Conservation (phyloP, 2,329 filamentous ascomycete genomes). For the Colletotrichum lentis region DNA sequence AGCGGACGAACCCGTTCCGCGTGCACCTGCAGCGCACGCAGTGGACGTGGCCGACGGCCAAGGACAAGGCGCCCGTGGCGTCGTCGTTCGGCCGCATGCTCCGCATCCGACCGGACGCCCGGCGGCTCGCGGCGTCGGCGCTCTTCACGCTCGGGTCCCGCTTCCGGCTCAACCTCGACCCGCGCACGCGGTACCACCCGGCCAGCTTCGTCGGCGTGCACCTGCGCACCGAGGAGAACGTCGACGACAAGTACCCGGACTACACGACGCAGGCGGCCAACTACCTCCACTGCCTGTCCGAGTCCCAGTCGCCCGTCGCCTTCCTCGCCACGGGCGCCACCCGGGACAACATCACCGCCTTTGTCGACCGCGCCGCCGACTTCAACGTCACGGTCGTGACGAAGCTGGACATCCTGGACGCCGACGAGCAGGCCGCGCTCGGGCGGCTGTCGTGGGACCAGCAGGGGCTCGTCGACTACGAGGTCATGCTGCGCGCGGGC, state of each 20-base stretch:
- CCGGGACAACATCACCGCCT: constrained; percentile 46
- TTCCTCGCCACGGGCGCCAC: constrained; percentile 56
- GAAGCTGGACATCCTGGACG: constrained; percentile 54
- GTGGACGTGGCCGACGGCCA: constrained; percentile 46
- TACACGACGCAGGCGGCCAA: constrained; percentile 47
- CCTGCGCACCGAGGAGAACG: constrained; percentile 49
- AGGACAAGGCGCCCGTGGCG: constrained; percentile 44
- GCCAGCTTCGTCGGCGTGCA: constrained; percentile 48
- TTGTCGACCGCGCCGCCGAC: constrained; percentile 49
- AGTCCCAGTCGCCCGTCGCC: constrained; percentile 45
- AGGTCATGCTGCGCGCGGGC: constrained; percentile 55
- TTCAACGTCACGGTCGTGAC: constrained; percentile 51
- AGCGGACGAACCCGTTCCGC: constrained; percentile 46
- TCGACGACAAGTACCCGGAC: constrained; percentile 42
- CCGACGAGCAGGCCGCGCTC: constrained; percentile 47
- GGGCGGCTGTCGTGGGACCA: constrained; percentile 56
- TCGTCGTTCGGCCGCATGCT: constrained; percentile 52
- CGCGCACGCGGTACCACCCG: constrained; percentile 40
- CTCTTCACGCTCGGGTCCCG: constrained; percentile 47
- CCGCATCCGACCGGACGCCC: constrained; percentile 47
- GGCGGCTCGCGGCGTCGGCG: constrained; percentile 47
- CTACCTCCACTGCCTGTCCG: constrained; percentile 44
- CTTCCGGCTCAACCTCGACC: constrained; percentile 42
- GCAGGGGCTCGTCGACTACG: constrained; percentile 59
- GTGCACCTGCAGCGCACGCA: constrained; percentile 45